Base-by-base conservation (phyloP, 2,329 filamentous ascomycete species). In the Decorospora gaudefroyi region DNA sequence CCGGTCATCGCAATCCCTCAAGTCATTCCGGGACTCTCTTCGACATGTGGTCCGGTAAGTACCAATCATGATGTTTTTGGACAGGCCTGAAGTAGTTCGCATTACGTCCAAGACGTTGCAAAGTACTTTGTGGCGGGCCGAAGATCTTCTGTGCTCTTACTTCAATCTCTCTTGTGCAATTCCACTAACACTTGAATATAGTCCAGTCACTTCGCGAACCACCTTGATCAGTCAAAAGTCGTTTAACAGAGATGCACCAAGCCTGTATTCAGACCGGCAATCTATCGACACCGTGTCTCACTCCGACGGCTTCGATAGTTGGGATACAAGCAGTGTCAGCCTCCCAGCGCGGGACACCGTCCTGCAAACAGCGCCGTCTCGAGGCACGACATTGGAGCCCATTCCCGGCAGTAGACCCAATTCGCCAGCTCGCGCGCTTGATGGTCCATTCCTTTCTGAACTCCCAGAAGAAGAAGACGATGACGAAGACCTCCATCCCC, bases 291-390 rank as follows among this genome's bases (percentile, higher is more conserved):
- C 62, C n/a, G 48, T 64, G 12, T 65, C 72, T 17, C 71, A 71
- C 21, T 65, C 69, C 2, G 84, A 87, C 49, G 80, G 81, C 1
- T 89, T 90, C 58, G 86, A 89, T 57, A 83, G 79, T 2, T 90
- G 87, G 87, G 86, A 90, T 59, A 88, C 84, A 0, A 87, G 84
- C 0, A 75, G 77, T 0, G 83, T 88, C 2, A 84, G 86, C 55
- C 71, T 79, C 2, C 80, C 84, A 52, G 80, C 78, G 54, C 78
- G 82, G 18, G 80, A 84, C 55, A 16, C 73, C 73, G 10, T 63
- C 13, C 34, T 62, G 36, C 58, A 65, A 37, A 49, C 30, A 61
- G 59, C 42, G 7, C 67, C 69, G 21, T 68, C 74, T 9, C 72
- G 74, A 40, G 65, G 72, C 22, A 77, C 77, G 19, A 78, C 79